Base-by-base conservation (phyloP, 225 moss, liverwort and hornwort species). In the Neckera pumila region DNA sequence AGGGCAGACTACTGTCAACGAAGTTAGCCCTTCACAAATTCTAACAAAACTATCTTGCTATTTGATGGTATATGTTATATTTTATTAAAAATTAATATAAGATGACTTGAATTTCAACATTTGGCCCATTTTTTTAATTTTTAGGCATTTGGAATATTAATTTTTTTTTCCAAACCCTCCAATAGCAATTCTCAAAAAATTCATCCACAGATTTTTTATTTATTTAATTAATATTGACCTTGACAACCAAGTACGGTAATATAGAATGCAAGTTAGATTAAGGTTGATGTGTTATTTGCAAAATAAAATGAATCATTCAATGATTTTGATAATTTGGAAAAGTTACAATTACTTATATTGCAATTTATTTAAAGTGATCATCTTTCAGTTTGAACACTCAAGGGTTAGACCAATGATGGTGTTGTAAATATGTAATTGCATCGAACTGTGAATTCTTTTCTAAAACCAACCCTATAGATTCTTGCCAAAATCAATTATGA, bases 231-330 rank as follows among this genome's bases (percentile, higher is more conserved):
- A 20, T 66, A 28, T 2, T 0, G 2, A 14, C 23, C 2, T 13
- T 23, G 5, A 38, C 4, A 69, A 1, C 3, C 0, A 4, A 0
- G 0, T 8, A 14, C 0, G 1, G 0, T 70, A 15, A 42, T 5
- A 16, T 42, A 45, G 28, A 73, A 73, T 45, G 17, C 6, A 73
- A 30, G 17, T 45, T 17, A 73, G 18, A 31, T 31, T 31, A 49
- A 47, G 12, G 12, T 49, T 19, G 74, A 30, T 45, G 11, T 45
- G 7, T 49, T 4, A 31, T 47, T 31, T 31, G 19, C 12, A 1
- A 47, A 47, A 47, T 7, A 11, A 42, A 11, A 31, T 49, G 31
- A 74, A 47, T 31, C n/a, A n/a, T n/a, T n/a, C 4, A 18, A 12
- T 47, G 18, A 12, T 19, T 19, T 31, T 49, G 2, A 74, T 49